Percentiles rank a stretch among this genome's conserved stretches.
Evolutionary conservation across 169 alveolate genomes (phyloP).

Genomic region (Plasmodium inui): DNA sequence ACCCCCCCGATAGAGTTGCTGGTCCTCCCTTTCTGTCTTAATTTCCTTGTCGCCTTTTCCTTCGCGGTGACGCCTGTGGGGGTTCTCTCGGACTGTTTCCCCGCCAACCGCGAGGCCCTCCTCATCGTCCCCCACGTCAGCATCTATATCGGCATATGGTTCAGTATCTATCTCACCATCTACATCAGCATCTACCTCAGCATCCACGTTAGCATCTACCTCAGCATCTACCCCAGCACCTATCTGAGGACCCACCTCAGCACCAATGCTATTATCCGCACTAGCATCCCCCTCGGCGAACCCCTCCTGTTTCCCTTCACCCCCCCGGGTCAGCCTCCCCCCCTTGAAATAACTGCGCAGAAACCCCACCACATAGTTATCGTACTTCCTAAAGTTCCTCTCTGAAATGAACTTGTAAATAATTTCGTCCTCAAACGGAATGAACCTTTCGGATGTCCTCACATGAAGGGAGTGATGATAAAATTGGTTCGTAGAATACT

Average conservation of each 20-base stretch:
- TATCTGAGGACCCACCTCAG: neutral
- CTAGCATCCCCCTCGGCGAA: neutral
- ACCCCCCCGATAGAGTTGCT: neutral
- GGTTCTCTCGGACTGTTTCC: neutral
- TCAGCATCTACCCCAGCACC: neutral
- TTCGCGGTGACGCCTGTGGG: neutral
- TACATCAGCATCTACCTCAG: too few species aligned
- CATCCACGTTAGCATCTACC: neutral
- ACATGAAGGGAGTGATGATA: neutral
- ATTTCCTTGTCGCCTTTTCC: neutral
- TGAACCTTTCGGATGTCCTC: neutral
- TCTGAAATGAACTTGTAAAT: slow-evolving; percentile 61
- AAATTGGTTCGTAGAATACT: neutral
- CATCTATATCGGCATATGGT: neutral
- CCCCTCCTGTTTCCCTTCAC: neutral
- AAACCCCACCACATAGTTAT: slow-evolving; percentile 31
- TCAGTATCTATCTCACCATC: neutral
- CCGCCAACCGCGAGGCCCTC: neutral
- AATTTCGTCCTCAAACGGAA: slow-evolving; percentile 48
- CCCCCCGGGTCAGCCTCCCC: neutral
- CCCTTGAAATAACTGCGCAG: slow-evolving; percentile 23
- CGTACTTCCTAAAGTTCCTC: slow-evolving; percentile 38
- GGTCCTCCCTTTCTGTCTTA: neutral
- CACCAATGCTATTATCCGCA: neutral
- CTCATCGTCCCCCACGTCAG: neutral